Conservation (phyloP, 202 grass and related monocot genomes). For the Zoysia matrella region DNA sequence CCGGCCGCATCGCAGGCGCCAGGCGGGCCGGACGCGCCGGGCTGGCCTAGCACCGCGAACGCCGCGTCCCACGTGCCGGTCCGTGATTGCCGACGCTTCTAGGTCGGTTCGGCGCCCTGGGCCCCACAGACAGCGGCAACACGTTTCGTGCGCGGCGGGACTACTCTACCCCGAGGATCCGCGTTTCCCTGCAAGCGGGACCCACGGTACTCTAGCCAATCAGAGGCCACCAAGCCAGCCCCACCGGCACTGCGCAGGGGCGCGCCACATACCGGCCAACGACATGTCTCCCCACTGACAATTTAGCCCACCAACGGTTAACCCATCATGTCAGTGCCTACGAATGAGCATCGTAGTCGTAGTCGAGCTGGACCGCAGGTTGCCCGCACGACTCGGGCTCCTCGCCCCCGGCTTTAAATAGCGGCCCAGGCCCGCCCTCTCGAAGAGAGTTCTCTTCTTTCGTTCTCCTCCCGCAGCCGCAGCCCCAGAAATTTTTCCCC, state of each 20-base stretch:
- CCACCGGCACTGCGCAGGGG: background rate
- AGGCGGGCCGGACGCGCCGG: background rate
- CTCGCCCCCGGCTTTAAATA: constrained; percentile 51
- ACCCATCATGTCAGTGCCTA: background rate
- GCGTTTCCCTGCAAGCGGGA: background rate
- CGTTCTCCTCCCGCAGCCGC: constrained; percentile 13
- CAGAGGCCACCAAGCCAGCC: background rate
- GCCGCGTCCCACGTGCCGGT: constrained; percentile 37
- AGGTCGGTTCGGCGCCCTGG: constrained; percentile 48
- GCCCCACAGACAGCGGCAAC: constrained; percentile 32
- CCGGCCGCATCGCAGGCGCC: background rate
- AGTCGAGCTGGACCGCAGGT: constrained; percentile 19
- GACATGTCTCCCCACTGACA: rapidly evolving
- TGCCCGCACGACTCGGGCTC: constrained; percentile 52
- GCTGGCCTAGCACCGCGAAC: constrained; percentile 26
- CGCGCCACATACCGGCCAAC: background rate
- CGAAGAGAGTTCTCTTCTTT: constrained; percentile 11
- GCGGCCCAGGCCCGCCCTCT: background rate
- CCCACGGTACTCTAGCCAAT: background rate
- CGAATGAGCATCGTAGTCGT: background rate
- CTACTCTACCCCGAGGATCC: constrained; percentile 4
- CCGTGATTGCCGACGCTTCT: constrained; percentile 36
- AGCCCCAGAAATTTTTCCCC: background rate
- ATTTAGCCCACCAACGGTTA: rapidly evolving
- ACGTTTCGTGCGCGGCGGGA: constrained; percentile 40